Evolutionary conservation across 2,329 filamentous ascomycete species (phyloP), one percentile per base, ranked within the genome.

Genomic region (Bipolaris cookei): DNA sequence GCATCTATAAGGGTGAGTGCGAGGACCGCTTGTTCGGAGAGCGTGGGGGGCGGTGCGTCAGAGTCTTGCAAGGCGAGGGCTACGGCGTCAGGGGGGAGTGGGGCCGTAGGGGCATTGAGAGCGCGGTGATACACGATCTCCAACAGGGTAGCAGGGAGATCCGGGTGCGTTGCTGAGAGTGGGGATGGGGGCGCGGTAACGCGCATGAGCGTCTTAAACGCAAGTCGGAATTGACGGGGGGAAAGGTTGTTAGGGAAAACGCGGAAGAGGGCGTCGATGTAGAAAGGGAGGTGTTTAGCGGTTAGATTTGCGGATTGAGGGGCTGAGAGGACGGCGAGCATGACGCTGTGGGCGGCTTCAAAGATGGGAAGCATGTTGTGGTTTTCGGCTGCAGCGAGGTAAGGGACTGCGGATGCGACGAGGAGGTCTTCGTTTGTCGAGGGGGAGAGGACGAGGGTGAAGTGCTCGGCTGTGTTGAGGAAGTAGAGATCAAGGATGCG

Each of bases 401-500:
- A 95, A 0, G 89, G 84, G 4, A 86, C 84, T 6, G 92, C 90
- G 1, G 91, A 88, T 32, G 88, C 84, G 50, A 96, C 81, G 14
- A 96, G 84, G 1, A 96, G 81, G 2, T 86, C 81, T 66, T 96
- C 90, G 67, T 88, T 91, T 2, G 85, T 83, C 3, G 83, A 78
- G 0, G 89, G 83, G 0, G 90, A 80, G 1, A 97, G 77, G 2
- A 86, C 79, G 7, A 92, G 80, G 0, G 91, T 88, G 58, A 97
- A 87, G 73, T 96, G 91, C 73, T 97, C 93, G 2, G 90, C 88
- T 0, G 89, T 86, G 70, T 96, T 95, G 61, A 97, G 84, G 77
- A 96, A 96, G 79, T 91, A 97, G 14, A 96, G 84, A 71, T 95
- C 90, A n/a, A 94, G 80, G 16, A 85, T 88, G 55, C 90, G 84